Conservation (phyloP, 371 early-diverging fungal species). For the Rhizopus stolonifer region DNA sequence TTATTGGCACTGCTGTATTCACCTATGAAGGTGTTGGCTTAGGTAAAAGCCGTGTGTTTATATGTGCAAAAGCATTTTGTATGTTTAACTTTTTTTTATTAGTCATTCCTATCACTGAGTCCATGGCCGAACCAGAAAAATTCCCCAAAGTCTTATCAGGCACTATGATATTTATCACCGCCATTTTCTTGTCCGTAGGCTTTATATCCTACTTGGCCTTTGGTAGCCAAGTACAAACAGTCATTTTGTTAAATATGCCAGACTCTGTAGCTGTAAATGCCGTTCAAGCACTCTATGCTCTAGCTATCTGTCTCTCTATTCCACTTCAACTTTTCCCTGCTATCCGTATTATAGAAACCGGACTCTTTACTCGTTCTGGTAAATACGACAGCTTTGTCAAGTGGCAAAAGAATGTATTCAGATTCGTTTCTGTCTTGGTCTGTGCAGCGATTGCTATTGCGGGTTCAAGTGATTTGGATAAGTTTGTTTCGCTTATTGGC, state of each 20-base stretch:
- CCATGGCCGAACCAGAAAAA: conserved; percentile 82
- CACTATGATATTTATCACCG: conserved; percentile 70
- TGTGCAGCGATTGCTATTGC: conserved; percentile 72
- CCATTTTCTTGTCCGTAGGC: conserved; percentile 72
- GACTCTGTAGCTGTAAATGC: conserved; percentile 53
- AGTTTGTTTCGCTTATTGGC: conserved; percentile 87
- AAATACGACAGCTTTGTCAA: conserved; percentile 69
- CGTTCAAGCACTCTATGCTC: conserved; percentile 76
- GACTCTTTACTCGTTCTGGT: conserved; percentile 63
- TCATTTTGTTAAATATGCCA: conserved; percentile 79
- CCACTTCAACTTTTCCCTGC: conserved; percentile 87
- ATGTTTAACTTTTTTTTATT: conserved; percentile 1
- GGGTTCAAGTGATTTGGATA: conserved; percentile 75
- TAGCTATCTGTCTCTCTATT: conserved; percentile 84
- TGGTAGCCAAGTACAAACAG: conserved; percentile 77
- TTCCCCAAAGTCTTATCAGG: conserved; percentile 73
- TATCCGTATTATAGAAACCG: conserved; percentile 81
- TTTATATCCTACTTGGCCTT: conserved; percentile 78
- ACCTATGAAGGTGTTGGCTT: conserved; percentile 88
- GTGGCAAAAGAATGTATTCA: conserved; percentile 86
- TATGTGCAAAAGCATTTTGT: conserved; percentile 12
- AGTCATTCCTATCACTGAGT: conserved; percentile 69
- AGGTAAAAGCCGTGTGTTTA: conserved; percentile 27
- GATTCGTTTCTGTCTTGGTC: conserved; percentile 55
- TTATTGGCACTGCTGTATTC: conserved; percentile 88